Percentiles rank a stretch among this genome's conserved stretches.
phyloP scores from a whole-genome alignment of 768 basidiomycete genomes.

The Lenzites betulinus region DNA sequence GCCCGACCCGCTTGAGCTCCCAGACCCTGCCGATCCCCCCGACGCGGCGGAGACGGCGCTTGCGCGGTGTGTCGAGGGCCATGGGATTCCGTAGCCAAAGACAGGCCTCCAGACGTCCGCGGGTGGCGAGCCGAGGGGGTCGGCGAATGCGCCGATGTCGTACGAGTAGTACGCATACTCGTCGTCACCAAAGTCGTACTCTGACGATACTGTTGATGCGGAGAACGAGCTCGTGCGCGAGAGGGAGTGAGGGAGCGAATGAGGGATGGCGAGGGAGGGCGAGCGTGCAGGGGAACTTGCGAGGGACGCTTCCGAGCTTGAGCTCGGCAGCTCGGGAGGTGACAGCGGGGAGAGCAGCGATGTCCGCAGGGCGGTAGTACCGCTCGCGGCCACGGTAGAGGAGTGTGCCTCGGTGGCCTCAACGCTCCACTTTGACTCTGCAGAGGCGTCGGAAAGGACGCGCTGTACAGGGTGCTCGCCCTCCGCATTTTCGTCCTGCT shows the following conservation, averaged over 20 bases:
- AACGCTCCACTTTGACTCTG: slow-evolving; percentile 12
- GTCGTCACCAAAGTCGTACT: slow-evolving; percentile 23
- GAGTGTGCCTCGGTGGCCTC: slow-evolving; percentile 12
- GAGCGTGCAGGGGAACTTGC: slow-evolving; percentile 1
- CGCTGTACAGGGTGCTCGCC: background rate
- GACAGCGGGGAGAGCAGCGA: slow-evolving; percentile 14
- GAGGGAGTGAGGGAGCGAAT: background rate
- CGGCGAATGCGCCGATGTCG: slow-evolving; percentile 18
- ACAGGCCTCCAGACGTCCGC: slow-evolving; percentile 3
- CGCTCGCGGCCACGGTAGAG: too few relatives aligned
- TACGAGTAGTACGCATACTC: slow-evolving; percentile 11
- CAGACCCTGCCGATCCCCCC: background rate
- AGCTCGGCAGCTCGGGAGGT: slow-evolving; percentile 7
- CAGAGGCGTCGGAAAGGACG: slow-evolving; percentile 3
- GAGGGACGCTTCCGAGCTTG: slow-evolving; percentile 5
- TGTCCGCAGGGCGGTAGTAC: background rate
- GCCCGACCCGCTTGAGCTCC: background rate
- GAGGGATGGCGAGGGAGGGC: background rate
- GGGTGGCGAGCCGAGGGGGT: slow-evolving; percentile 11
- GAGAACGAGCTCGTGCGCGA: slow-evolving; percentile 20
- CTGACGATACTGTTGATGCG: slow-evolving; percentile 17
- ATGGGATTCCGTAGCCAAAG: slow-evolving; percentile 23
- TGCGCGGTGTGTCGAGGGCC: slow-evolving; percentile 22
- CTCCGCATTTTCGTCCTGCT: background rate
- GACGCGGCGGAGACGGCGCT: slow-evolving; percentile 5